Evolutionary conservation across 495 filamentous ascomycete species (phyloP), one percentile per base, ranked within the genome.

Genomic region (Annulohypoxylon maeteangense): DNA sequence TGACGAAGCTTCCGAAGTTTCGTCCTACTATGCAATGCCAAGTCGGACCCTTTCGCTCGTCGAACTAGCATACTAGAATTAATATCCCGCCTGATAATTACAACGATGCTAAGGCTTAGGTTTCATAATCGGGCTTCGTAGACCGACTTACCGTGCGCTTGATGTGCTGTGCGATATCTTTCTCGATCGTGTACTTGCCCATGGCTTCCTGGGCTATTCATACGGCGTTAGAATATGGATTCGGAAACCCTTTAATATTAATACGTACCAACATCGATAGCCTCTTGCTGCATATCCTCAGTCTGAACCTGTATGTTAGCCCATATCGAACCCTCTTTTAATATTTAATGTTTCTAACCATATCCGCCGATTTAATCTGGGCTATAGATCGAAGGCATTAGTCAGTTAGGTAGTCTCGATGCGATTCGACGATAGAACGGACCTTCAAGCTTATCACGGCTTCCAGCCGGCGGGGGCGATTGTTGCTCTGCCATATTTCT

Each of bases 11-110:
- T 74, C 95, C 95, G 80, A 98, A 99, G 85, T 99, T 98, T 62
- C 96, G 88, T 42, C 95, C 95, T 10, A 98, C 95, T 66, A 99
- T 97, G 81, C 96, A 98, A 81, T 99, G 95, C 95, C 95, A 97
- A 73, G 93, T 97, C 66, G 93, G 92, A 25, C 95, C 93, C 84
- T 95, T 97, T 75, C 93, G 88, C 63, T 90, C 89, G 78, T 97
- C 93, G 73, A 97, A 95, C 92, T 97, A 74, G 11, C 8, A 51
- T 53, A 25, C 20, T 36, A 20, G 4, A 44, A 75, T 74, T 53
- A 65, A 59, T 56, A 56, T 67, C 22, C 7, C 2, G 7, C 1
- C 12, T 22, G 25, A 51, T 7, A n/a, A 36, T 10, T 20, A 31
- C 16, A 38, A 48, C 16, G 14, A 6, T 58, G 40, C 2, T 14